Evolutionary conservation across 768 basidiomycete species (phyloP).

Genomic region (Auriscalpium microsporum): DNA sequence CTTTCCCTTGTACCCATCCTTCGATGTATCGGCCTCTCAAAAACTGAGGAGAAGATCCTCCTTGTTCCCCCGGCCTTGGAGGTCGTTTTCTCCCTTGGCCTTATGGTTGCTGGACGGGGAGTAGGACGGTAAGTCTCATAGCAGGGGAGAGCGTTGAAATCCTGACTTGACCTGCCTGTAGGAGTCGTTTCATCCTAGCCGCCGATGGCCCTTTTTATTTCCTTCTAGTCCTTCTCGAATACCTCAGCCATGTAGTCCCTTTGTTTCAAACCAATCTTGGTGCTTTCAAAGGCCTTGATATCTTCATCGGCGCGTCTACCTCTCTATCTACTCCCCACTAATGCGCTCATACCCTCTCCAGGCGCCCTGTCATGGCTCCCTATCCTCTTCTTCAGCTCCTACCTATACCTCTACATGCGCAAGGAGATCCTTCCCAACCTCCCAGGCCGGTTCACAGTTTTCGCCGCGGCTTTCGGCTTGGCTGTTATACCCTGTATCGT

Average conservation of each 20-base stretch:
- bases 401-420: conserved; percentile 50
- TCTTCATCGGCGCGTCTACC: conserved; percentile 45
- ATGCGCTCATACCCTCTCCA: neutral
- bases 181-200: conserved; percentile 50
- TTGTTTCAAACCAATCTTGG: conserved; percentile 36
- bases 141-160: neutral
- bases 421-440: conserved; percentile 43
- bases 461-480: conserved; percentile 38
- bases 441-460: conserved; percentile 38
- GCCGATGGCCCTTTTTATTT: conserved; percentile 58
- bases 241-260: conserved; percentile 49
- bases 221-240: conserved; percentile 48
- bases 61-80: conserved; percentile 60
- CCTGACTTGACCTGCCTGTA: conserved; percentile 17
- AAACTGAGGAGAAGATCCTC: conserved; percentile 38
- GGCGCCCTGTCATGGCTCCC: conserved; percentile 58
- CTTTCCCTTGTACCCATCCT: conserved; percentile 63
- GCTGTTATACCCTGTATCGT: conserved; percentile 49
- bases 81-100: conserved; percentile 45
- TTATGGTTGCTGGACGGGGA: conserved; percentile 42
- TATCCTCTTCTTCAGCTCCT: conserved; percentile 52
- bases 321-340: neutral
- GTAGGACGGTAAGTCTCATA: conserved; percentile 40
- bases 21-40: conserved; percentile 53
- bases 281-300: conserved; percentile 48